Conservation (phyloP, 2,329 filamentous ascomycete genomes). For the Rhinocladiella mackenziei region DNA sequence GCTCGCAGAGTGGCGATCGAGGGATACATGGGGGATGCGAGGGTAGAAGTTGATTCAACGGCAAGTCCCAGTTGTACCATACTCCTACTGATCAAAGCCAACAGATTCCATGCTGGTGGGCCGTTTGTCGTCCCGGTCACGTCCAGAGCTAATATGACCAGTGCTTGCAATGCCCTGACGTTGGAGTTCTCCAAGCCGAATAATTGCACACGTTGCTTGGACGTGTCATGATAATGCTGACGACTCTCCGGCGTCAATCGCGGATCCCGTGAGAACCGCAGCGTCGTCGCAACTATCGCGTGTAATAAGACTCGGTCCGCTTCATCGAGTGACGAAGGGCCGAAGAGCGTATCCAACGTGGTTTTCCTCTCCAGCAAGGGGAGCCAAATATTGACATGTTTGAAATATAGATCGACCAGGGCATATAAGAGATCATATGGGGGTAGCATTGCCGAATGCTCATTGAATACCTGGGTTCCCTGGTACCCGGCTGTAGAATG, state of each 20-base stretch:
- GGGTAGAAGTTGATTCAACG: constrained; percentile 74
- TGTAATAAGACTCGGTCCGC: constrained; percentile 78
- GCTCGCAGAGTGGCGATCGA: constrained; percentile 87
- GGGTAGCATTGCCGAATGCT: constrained; percentile 47
- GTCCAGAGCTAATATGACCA: constrained; percentile 82
- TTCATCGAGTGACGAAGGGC: constrained; percentile 64
- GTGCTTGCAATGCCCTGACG: constrained; percentile 78
- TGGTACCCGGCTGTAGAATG: constrained; percentile 23
- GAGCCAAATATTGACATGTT: constrained; percentile 78
- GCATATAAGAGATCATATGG: constrained; percentile 71
- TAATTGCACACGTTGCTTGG: constrained; percentile 79
- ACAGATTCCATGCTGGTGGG: constrained; percentile 85
- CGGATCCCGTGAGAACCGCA: constrained; percentile 75
- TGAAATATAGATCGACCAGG: constrained; percentile 72
- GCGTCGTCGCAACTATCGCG: constrained; percentile 81
- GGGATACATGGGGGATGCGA: constrained; percentile 71
- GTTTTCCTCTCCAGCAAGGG: constrained; percentile 83
- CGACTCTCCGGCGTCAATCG: constrained; percentile 70
- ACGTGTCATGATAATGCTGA: constrained; percentile 70
- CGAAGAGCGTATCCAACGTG: constrained; percentile 78
- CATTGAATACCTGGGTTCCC: constrained; percentile 34
- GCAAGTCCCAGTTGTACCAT: constrained; percentile 84
- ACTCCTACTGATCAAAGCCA: constrained; percentile 81
- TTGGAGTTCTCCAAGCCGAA: constrained; percentile 88
- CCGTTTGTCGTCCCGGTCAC: constrained; percentile 83